phyloP scores from a whole-genome alignment of 2,329 filamentous ascomycete species.

The Neofusicoccum sp. region DNA sequence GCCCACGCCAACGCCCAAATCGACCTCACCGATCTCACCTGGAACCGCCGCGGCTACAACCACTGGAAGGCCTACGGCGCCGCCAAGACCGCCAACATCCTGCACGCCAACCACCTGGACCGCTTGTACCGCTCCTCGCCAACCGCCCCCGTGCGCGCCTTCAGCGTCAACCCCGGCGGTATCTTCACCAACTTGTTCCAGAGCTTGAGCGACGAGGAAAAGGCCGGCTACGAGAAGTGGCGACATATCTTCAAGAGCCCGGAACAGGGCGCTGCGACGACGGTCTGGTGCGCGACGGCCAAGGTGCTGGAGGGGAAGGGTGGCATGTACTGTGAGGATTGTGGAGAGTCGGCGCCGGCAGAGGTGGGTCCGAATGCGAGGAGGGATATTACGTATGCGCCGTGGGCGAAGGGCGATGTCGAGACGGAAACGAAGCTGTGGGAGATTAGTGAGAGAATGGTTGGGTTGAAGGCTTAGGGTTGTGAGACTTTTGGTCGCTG shows the following conservation, averaged over 20 bases:
- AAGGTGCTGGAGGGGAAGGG: conserved; percentile 47
- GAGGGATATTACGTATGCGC: neutral
- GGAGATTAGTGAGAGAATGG: conserved; percentile 4
- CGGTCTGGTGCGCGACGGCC: conserved; percentile 35
- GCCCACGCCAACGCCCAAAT: conserved; percentile 18
- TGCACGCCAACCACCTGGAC: conserved; percentile 32
- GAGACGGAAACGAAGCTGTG: neutral
- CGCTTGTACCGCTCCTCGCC: conserved; percentile 4
- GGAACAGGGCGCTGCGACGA: conserved; percentile 34
- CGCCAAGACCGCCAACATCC: conserved; percentile 30
- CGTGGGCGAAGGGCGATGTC: neutral
- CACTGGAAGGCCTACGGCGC: conserved; percentile 27
- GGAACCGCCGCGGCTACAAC: conserved; percentile 7
- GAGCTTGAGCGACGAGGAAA: neutral
- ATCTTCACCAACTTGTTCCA: conserved; percentile 29
- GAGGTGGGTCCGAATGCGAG: neutral
- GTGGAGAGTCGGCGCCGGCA: neutral
- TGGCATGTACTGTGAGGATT: conserved; percentile 29
- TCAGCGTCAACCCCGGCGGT: conserved; percentile 36
- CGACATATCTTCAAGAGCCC: conserved; percentile 30
- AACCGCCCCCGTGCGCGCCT: conserved; percentile 22
- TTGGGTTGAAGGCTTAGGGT: neutral
- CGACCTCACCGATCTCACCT: neutral
- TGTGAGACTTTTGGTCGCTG: neutral
- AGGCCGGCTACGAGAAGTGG: conserved; percentile 26